A percentile compares a stretch with the other conserved stretches of the same genome.
These are phyloP conservation scores for Pythium brachiatum DNA, from an alignment of 352 stramenopile genomes.

Conservation along the genomic window DNA sequence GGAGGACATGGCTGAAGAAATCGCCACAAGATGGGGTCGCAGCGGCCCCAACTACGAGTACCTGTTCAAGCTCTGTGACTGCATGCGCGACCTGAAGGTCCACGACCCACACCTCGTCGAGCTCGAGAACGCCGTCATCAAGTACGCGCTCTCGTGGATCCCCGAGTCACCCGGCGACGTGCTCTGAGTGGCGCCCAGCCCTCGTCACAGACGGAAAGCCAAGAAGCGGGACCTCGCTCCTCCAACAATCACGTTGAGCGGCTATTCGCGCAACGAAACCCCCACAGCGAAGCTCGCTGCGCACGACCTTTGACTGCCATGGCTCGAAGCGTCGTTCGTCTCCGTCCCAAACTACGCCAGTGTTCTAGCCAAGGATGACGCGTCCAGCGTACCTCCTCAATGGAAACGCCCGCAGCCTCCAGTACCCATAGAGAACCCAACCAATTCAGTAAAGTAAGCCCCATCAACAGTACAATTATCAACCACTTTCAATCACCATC, in stretches of 20 bases:
- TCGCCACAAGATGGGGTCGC: slow-evolving; percentile 61
- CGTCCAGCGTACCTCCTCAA: neutral
- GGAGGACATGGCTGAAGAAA: slow-evolving; percentile 77
- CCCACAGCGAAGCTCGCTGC: neutral
- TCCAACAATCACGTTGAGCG: neutral
- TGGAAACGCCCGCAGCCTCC: slow-evolving; percentile 1
- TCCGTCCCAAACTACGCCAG: neutral
- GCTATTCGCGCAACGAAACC: neutral
- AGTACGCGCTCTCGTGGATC: slow-evolving; percentile 46
- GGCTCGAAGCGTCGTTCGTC: neutral
- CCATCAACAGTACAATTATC: neutral
- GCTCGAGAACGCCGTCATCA: slow-evolving; percentile 64
- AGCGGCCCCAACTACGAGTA: slow-evolving; percentile 87
- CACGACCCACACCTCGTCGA: slow-evolving; percentile 70
- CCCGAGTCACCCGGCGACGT: slow-evolving; percentile 38
- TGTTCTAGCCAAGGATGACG: neutral
- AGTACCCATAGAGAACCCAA: neutral
- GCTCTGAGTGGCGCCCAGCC: slow-evolving; percentile 32
- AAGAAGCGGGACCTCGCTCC: neutral
- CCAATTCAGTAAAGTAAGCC: slow-evolving; percentile 4
- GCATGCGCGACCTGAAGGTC: slow-evolving; percentile 75
- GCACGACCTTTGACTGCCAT: neutral
- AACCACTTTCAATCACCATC: neutral
- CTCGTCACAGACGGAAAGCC: neutral
- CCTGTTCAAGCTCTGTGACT: slow-evolving; percentile 75